Evolutionary conservation across 495 filamentous ascomycete species (phyloP), one percentile per base, ranked within the genome.

Genomic region (Daldinia vernicosa): DNA sequence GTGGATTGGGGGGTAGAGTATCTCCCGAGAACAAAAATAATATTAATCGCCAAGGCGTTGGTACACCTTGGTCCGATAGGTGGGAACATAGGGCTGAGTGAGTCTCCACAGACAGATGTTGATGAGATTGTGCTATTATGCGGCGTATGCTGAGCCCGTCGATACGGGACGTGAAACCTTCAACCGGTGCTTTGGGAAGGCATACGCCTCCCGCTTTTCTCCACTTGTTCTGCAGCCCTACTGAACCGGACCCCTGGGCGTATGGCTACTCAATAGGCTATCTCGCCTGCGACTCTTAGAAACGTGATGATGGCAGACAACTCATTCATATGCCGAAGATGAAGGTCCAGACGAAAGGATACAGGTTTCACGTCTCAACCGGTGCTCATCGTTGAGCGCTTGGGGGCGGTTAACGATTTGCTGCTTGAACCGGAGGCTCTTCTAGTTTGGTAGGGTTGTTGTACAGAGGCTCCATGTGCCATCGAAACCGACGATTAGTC

Each of bases 231-330:
- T 57, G 54, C 53, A 69, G 66, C 40, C 67, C 27, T 70, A 64
- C 54, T 50, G 67, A 53, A 37, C 33, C 26, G 28, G 12, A 43
- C 60, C 67, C 67, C 67, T 50, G 60, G 30, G 43, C 14, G 54
- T 33, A 54, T 47, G 55, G 60, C 47, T 28, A 28, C 54, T 30
- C 45, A 60, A 70, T 70, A 70, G 67, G 60, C 67, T 64, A 70
- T 70, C 33, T 55, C 67, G 37, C 40, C 8, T 19, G 32, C 66
- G 26, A 30, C 24, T 69, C 22, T 53, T 4, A 26, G 17, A 69
- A 54, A 35, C 52, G 40, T 60, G 60, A 47, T 22, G 32, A 39
- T 47, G 15, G 53, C 4, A 17, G 22, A 52, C 28, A 58, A 40
- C 19, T n/a, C 45, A 61, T 50, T 26, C 54, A 54, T 33, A 35